Evolutionary conservation across 108 stramenopile species (phyloP).

Genomic region (Cylindrotheca closterium): DNA sequence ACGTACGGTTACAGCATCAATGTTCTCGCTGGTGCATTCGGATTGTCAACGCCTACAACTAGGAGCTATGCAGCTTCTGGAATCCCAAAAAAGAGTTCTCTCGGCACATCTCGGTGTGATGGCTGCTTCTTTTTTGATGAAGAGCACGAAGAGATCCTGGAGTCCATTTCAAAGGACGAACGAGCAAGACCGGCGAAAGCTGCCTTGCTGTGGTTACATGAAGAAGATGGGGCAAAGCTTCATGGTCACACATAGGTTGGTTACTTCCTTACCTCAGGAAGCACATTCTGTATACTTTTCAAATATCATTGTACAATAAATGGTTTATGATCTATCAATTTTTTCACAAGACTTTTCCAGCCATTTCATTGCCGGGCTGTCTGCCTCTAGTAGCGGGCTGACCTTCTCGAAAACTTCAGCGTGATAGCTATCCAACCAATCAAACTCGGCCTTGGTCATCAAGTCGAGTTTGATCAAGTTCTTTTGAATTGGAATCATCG

Average conservation of each 20-base stretch:
- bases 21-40: conserved; percentile 70
- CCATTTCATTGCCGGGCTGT: conserved; percentile 75
- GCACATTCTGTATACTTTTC: not conserved
- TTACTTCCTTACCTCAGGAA: not conserved
- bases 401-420: conserved; percentile 73
- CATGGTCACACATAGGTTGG: not conserved
- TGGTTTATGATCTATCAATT: conserved; percentile 41
- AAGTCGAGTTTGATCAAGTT: conserved; percentile 74
- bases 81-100: conserved; percentile 8
- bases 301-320: not conserved
- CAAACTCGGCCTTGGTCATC: conserved; percentile 72
- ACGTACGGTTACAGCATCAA: conserved; percentile 56
- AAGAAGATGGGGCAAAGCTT: not conserved
- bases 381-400: conserved; percentile 65
- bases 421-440: conserved; percentile 91
- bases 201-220: conserved; percentile 46
- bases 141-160: conserved; percentile 43
- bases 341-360: conserved; percentile 69
- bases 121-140: conserved; percentile 48
- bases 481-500: conserved; percentile 90
- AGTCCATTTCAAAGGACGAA: conserved; percentile 60
- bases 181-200: conserved; percentile 59
- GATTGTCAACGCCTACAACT: conserved; percentile 35
- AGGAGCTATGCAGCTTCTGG: conserved; percentile 23
- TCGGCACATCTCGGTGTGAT: conserved; percentile 44